Conservation (phyloP, 495 filamentous ascomycete species). For the Friedmanniomyces endolithicus region DNA sequence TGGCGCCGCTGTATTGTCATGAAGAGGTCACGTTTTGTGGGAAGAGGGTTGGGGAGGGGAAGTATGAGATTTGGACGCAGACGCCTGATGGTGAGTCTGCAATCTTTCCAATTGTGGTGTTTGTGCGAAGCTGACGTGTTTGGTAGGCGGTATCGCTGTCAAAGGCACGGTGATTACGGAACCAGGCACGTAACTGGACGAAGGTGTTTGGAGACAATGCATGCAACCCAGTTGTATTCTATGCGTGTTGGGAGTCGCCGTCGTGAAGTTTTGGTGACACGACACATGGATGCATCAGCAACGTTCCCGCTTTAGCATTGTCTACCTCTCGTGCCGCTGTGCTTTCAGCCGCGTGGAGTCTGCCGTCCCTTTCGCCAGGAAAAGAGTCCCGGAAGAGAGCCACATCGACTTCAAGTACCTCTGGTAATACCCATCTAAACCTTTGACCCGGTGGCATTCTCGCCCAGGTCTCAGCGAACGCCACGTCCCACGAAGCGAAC, state of each 20-base stretch:
- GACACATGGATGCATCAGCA: too few relatives aligned
- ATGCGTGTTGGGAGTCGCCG: too few relatives aligned
- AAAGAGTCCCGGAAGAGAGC: too few relatives aligned
- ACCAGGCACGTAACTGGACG: too few relatives aligned
- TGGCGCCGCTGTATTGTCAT: constrained; percentile 67
- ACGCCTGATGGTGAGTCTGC: constrained; percentile 11
- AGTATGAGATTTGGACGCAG: constrained; percentile 20
- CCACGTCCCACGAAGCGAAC: neutral
- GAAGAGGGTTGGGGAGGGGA: constrained; percentile 14
- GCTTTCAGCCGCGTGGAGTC: too few relatives aligned
- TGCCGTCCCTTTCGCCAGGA: too few relatives aligned
- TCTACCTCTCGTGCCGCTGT: too few relatives aligned
- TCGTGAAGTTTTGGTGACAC: neutral
- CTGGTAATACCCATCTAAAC: too few relatives aligned
- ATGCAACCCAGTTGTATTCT: too few relatives aligned
- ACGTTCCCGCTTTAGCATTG: too few relatives aligned
- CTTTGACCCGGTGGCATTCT: neutral
- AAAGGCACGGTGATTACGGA: constrained; percentile 18
- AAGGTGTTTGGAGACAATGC: too few relatives aligned
- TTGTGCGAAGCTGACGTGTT: neutral
- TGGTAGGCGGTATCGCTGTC: constrained; percentile 24
- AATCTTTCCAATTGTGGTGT: neutral
- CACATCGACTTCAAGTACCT: too few relatives aligned
- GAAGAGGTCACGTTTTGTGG: constrained; percentile 38
- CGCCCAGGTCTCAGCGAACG: neutral